Evolutionary conservation across 257 asterid genomes (phyloP).

Genomic region (Schizonepeta tenuifolia): DNA sequence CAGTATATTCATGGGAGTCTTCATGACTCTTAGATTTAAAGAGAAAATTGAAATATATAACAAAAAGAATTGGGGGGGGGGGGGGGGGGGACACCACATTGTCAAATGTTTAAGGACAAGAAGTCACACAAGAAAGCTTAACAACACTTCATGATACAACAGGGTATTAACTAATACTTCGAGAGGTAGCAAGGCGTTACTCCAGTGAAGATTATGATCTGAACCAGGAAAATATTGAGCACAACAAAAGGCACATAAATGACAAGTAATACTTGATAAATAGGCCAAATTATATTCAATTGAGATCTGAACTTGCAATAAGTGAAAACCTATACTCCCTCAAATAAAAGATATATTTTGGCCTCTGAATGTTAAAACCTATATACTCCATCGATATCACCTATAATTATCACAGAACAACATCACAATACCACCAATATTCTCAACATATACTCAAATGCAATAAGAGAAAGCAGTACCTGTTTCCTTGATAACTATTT

Average conservation of each 20-base stretch:
- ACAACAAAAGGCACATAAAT: not conserved
- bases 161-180: not conserved
- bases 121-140: not conserved
- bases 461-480: conserved; percentile 49
- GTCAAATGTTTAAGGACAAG: not conserved
- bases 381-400: too few relatives aligned
- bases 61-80: too few relatives aligned
- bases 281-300: not conserved
- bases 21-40: conserved; percentile 4
- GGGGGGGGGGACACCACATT: not conserved
- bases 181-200: conserved; percentile 7
- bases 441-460: conserved; percentile 21
- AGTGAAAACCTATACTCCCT: not conserved
- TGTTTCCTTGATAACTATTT: conserved; percentile 85
- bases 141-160: conserved; percentile 4
- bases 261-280: not conserved
- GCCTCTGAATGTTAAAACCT: not conserved
- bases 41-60: not conserved
- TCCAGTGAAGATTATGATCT: not conserved
- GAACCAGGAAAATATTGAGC: not conserved
- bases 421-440: not conserved
- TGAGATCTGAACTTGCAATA: not conserved
- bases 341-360: not conserved
- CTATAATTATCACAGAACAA: conserved; percentile 13
- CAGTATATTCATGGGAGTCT: conserved; percentile 4